These are phyloP conservation scores for Lentinula guzmanii DNA, from an alignment of 768 basidiomycete species.

Conservation along the genomic window DNA sequence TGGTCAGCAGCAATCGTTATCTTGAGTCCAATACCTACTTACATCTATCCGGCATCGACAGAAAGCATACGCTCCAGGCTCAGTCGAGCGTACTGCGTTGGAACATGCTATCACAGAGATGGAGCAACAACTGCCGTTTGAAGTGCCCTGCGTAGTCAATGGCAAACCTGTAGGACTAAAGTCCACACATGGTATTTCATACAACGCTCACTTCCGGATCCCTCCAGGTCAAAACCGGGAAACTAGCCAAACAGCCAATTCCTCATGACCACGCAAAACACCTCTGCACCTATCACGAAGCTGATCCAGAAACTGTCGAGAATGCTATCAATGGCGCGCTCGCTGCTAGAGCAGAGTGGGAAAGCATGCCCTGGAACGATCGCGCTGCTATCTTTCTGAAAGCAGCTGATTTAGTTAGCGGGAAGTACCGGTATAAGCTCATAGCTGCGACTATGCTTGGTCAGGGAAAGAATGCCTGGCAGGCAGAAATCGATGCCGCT, in stretches of 20 bases:
- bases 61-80: constrained; percentile 75
- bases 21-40: not conserved
- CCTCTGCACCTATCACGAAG: constrained; percentile 85
- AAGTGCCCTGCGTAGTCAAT: constrained; percentile 90
- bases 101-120: constrained; percentile 72
- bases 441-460: constrained; percentile 97
- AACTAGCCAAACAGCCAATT: constrained; percentile 70
- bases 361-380: constrained; percentile 93
- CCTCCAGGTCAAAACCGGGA: constrained; percentile 72
- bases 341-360: constrained; percentile 85
- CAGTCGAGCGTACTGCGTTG: constrained; percentile 69
- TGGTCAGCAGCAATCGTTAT: constrained; percentile 45
- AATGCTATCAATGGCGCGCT: constrained; percentile 86
- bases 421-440: constrained; percentile 93
- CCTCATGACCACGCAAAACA: constrained; percentile 82
- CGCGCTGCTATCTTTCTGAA: constrained; percentile 97
- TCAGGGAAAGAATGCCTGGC: constrained; percentile 99
- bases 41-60: constrained; percentile 19
- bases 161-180: constrained; percentile 59
- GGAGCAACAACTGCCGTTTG: constrained; percentile 79
- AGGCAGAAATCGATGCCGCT: constrained; percentile 98
- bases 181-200: too few species aligned
- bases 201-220: not conserved
- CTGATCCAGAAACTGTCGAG: constrained; percentile 67
- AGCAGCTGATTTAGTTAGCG: constrained; percentile 92